A percentile compares a stretch with the other conserved stretches of the same genome.
Conservation (phyloP, 2,329 filamentous ascomycete genomes). For the Alternaria sp. region DNA sequence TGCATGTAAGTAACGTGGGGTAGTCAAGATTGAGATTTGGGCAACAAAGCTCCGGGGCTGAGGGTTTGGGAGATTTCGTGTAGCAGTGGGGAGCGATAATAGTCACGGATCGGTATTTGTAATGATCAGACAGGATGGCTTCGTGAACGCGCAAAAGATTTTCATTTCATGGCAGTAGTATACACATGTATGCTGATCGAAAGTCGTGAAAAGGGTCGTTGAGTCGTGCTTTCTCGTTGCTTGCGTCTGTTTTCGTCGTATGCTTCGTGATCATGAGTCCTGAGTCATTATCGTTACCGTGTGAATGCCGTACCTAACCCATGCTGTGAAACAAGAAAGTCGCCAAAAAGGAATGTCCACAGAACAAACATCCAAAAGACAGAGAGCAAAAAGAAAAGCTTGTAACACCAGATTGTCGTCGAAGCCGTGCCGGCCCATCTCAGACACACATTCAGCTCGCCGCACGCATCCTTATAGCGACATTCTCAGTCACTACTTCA, state of each 20-base stretch:
- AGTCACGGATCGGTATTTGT: not conserved
- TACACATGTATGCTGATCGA: conserved; percentile 14
- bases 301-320: conserved; percentile 3
- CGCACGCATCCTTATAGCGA: not conserved
- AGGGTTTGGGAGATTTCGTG: not conserved
- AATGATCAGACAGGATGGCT: not conserved
- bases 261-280: not conserved
- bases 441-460: not conserved
- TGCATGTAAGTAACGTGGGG: conserved; percentile 24
- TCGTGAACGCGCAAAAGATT: not conserved
- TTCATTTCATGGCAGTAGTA: conserved; percentile 9
- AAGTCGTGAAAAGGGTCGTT: not conserved
- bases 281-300: conserved; percentile 6
- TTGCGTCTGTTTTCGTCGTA: not conserved
- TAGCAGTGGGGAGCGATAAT: not conserved
- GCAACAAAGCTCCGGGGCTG: not conserved
- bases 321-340: not conserved
- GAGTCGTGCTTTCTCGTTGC: not conserved
- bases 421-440: not conserved
- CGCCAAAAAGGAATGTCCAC: not conserved
- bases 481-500: conserved; percentile 18
- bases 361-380: not conserved
- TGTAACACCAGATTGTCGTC: not conserved
- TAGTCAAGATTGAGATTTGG: not conserved
- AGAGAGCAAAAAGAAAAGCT: not conserved